Percentiles rank a stretch among this genome's conserved stretches.
phyloP scores from a whole-genome alignment of 176 grass and related monocot species.

The Dactylis glomerata region DNA sequence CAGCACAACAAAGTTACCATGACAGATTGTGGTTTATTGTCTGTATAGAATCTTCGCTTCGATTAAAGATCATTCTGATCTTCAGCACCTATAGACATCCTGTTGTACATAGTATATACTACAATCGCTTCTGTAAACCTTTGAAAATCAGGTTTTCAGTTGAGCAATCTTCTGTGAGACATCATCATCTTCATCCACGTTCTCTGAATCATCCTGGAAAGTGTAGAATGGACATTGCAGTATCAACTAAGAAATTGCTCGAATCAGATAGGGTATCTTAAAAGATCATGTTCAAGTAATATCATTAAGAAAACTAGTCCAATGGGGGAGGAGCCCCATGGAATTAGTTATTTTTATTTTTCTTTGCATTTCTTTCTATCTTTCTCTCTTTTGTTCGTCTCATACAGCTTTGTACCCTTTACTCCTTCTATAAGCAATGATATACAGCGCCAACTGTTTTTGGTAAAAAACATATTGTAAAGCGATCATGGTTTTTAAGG shows the following conservation, averaged over 20 bases:
- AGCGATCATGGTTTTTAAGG: too few relatives aligned
- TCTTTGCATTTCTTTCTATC: neutral
- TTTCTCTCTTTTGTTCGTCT: neutral
- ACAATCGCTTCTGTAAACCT: slow-evolving; percentile 18
- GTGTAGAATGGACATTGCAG: neutral
- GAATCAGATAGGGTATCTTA: neutral
- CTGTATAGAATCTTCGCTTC: slow-evolving; percentile 13
- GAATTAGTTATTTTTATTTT: neutral
- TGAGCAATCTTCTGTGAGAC: slow-evolving; percentile 52
- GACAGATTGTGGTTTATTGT: slow-evolving; percentile 30
- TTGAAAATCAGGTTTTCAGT: slow-evolving; percentile 45
- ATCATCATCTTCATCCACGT: slow-evolving; percentile 38
- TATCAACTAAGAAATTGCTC: slow-evolving; percentile 12
- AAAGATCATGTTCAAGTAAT: neutral
- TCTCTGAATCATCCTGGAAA: slow-evolving; percentile 48
- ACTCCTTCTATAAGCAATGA: neutral
- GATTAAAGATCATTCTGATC: slow-evolving; percentile 20
- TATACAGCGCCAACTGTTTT: neutral
- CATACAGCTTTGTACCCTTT: neutral
- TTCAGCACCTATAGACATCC: slow-evolving; percentile 36
- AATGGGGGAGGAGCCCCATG: neutral
- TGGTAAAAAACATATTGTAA: neutral
- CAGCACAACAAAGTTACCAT: slow-evolving; percentile 37
- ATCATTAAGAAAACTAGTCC: neutral
- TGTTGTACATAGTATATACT: slow-evolving; percentile 29